A percentile compares a stretch with the other conserved stretches of the same genome.
These are phyloP conservation scores for Populus tremula DNA, from an alignment of 345 rosid genomes.

Conservation along the genomic window DNA sequence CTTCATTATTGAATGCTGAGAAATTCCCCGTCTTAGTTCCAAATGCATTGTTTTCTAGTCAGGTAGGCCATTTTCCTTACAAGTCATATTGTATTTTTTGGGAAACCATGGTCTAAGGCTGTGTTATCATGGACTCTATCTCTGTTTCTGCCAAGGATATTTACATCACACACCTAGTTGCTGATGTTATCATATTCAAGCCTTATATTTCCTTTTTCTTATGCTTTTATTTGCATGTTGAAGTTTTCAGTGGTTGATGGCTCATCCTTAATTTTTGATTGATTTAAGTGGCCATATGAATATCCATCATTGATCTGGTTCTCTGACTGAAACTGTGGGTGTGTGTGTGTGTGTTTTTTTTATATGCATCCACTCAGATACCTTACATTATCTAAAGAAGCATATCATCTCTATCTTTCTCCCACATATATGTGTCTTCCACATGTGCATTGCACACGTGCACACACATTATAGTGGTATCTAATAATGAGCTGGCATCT, in stretches of 20 bases:
- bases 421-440: background rate
- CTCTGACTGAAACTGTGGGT: too few relatives aligned
- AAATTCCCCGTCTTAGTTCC: slow-evolving; percentile 85
- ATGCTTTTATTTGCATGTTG: too few relatives aligned
- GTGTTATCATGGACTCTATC: too few relatives aligned
- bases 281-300: too few relatives aligned
- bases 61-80: slow-evolving; percentile 43
- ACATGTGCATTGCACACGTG: background rate
- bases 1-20: slow-evolving; percentile 71
- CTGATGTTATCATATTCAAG: background rate
- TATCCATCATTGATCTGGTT: too few relatives aligned
- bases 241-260: too few relatives aligned
- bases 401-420: background rate
- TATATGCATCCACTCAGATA: background rate
- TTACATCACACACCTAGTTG: background rate
- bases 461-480: background rate
- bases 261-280: too few relatives aligned
- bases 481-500: background rate
- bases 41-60: slow-evolving; percentile 91
- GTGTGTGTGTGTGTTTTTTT: too few relatives aligned
- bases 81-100: background rate
- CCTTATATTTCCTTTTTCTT: too few relatives aligned
- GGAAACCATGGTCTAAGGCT: background rate
- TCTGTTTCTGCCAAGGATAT: background rate
- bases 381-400: background rate